phyloP scores from a whole-genome alignment of 768 basidiomycete species.

The Lactarius hatsudake region DNA sequence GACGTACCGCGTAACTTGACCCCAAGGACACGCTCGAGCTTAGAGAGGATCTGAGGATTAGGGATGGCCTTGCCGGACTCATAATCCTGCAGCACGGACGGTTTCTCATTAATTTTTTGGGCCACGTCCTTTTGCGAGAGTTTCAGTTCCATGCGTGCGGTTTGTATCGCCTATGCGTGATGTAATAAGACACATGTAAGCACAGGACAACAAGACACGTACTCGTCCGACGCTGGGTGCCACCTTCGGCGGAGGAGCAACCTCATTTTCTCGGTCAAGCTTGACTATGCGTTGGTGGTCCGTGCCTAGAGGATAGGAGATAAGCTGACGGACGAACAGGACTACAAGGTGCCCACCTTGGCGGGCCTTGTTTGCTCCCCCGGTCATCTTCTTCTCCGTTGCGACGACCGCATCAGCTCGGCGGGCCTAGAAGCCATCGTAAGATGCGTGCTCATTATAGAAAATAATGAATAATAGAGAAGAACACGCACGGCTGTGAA shows the following conservation, averaged over 20 bases:
- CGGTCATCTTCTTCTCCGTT: slow-evolving; percentile 76
- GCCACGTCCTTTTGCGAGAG: slow-evolving; percentile 92
- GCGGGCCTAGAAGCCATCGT: slow-evolving; percentile 53
- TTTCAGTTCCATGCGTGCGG: slow-evolving; percentile 71
- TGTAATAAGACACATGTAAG: background rate
- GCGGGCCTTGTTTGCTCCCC: slow-evolving; percentile 74
- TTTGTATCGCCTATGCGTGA: slow-evolving; percentile 66
- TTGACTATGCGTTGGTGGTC: slow-evolving; percentile 94
- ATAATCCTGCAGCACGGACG: slow-evolving; percentile 83
- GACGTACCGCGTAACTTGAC: slow-evolving; percentile 82
- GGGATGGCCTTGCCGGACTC: slow-evolving; percentile 87
- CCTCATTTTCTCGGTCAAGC: slow-evolving; percentile 93
- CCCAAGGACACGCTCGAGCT: slow-evolving; percentile 81
- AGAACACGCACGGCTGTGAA: slow-evolving; percentile 25
- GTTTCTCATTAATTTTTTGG: slow-evolving; percentile 91
- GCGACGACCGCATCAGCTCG: slow-evolving; percentile 72
- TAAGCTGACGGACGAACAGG: background rate
- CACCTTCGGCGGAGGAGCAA: slow-evolving; percentile 87
- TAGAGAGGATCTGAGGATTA: slow-evolving; percentile 79
- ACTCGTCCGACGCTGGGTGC: slow-evolving; percentile 70
- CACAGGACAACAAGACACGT: slow-evolving; percentile 28
- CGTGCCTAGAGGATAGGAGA: slow-evolving; percentile 52
- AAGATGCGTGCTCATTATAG: background rate
- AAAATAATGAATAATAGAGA: background rate
- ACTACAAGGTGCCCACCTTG: slow-evolving; percentile 43